A percentile compares a stretch with the other conserved stretches of the same genome.
phyloP scores from a whole-genome alignment of 1,139 yeast species.

The Protomyces inundatus region DNA sequence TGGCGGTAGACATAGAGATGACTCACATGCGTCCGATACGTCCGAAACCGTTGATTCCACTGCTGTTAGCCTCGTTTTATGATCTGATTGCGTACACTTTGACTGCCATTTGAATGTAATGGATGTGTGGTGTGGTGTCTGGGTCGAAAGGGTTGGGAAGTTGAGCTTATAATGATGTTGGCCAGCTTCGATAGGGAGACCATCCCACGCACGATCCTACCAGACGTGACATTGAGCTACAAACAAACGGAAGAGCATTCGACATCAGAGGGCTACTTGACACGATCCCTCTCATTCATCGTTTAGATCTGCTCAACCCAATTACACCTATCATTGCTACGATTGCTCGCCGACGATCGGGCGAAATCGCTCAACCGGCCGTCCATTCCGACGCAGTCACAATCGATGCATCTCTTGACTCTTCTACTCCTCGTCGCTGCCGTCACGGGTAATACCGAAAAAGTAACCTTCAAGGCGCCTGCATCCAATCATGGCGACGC shows the following conservation, averaged over 20 bases:
- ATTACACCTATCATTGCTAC: no score
- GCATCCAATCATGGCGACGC: neutral
- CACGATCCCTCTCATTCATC: no score
- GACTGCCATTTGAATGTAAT: constrained; percentile 54
- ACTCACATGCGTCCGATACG: constrained; percentile 71
- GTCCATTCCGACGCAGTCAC: neutral
- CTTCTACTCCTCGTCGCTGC: neutral
- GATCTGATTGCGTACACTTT: constrained; percentile 48
- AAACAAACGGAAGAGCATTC: no score
- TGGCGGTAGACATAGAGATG: neutral
- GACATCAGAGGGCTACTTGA: no score
- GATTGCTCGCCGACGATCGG: no score
- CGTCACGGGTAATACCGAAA: constrained; percentile 12
- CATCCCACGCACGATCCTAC: no score
- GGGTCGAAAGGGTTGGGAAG: neutral
- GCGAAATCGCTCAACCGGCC: no score
- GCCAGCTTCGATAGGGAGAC: no score
- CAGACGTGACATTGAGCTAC: no score
- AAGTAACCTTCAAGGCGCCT: constrained; percentile 13
- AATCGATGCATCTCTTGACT: neutral
- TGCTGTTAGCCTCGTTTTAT: neutral
- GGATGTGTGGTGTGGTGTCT: neutral
- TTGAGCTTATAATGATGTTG: no score
- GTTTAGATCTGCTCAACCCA: no score
- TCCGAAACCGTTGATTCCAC: constrained; percentile 48